Conservation (phyloP, 495 filamentous ascomycete species). For the Aspergillus saccharolyticus region DNA sequence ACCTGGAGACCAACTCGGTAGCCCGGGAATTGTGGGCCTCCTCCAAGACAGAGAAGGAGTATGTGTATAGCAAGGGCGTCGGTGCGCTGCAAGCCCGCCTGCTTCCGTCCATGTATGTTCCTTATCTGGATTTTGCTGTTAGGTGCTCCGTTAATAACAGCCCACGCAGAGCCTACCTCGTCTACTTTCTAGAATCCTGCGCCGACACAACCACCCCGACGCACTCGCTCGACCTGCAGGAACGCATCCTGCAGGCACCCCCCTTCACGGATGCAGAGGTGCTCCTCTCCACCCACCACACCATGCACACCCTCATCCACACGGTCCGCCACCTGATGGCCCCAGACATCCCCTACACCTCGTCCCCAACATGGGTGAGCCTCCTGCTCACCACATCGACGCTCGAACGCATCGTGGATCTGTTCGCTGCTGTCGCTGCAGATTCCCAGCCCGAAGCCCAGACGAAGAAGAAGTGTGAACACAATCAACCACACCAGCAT, state of each 20-base stretch:
- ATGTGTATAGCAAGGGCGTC: slow-evolving; percentile 25
- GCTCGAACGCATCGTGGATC: slow-evolving; percentile 22
- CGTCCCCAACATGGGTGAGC: slow-evolving; percentile 25
- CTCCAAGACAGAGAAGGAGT: slow-evolving; percentile 27
- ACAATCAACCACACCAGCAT: background rate
- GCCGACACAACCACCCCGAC: slow-evolving; percentile 10
- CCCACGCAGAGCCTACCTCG: slow-evolving; percentile 20
- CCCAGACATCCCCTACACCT: slow-evolving; percentile 23
- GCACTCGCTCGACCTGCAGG: slow-evolving; percentile 11
- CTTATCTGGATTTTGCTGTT: background rate
- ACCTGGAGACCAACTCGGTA: slow-evolving; percentile 22
- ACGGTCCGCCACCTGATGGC: slow-evolving; percentile 27
- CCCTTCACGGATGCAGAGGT: slow-evolving; percentile 25
- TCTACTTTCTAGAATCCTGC: slow-evolving; percentile 28
- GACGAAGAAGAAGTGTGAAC: background rate
- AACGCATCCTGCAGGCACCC: slow-evolving; percentile 22
- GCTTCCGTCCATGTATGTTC: slow-evolving; percentile 22
- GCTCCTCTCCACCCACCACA: slow-evolving; percentile 27
- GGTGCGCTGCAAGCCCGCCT: slow-evolving; percentile 22
- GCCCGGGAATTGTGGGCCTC: slow-evolving; percentile 19
- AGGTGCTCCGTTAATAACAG: background rate
- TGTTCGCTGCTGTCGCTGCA: slow-evolving; percentile 14
- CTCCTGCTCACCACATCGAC: slow-evolving; percentile 29
- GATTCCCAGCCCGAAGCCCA: background rate
- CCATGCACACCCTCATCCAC: slow-evolving; percentile 25